phyloP scores from a whole-genome alignment of 2,329 filamentous ascomycete genomes.

The Chalaropsis thielavioides region DNA sequence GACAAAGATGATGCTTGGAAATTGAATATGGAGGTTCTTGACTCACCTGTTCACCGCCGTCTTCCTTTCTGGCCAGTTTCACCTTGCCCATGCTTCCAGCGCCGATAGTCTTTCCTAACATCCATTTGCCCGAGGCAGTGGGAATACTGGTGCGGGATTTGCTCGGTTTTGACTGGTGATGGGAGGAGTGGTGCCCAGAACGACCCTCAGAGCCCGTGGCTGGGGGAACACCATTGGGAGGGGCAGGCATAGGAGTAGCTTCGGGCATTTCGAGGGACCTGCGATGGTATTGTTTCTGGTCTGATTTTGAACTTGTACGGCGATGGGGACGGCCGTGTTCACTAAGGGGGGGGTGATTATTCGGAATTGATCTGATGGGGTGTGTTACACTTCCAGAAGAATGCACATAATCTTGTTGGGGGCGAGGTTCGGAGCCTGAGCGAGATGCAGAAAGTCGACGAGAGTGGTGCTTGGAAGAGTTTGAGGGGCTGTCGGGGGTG shows the following conservation, averaged over 20 bases:
- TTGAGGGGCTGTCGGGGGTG: neutral
- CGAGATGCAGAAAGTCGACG: slow-evolving; percentile 14
- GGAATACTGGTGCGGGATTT: slow-evolving; percentile 69
- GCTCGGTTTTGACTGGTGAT: slow-evolving; percentile 29
- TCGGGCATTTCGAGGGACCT: slow-evolving; percentile 15
- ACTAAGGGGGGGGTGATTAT: slow-evolving; percentile 15
- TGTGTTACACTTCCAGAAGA: slow-evolving; percentile 15
- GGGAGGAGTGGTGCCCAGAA: slow-evolving; percentile 12
- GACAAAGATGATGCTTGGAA: neutral
- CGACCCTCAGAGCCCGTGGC: slow-evolving; percentile 7
- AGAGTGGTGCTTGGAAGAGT: slow-evolving; percentile 10
- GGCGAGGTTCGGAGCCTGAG: slow-evolving; percentile 13
- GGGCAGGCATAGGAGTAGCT: neutral
- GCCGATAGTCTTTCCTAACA: slow-evolving; percentile 90
- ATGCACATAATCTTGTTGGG: slow-evolving; percentile 16
- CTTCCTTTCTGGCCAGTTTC: slow-evolving; percentile 81
- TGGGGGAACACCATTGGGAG: neutral
- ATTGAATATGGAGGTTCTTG: neutral
- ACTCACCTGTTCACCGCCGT: slow-evolving; percentile 76
- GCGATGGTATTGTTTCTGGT: slow-evolving; percentile 10
- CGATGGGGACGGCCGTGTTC: slow-evolving; percentile 18
- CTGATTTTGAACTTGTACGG: slow-evolving; percentile 14
- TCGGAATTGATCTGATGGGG: slow-evolving; percentile 10
- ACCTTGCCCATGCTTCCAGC: slow-evolving; percentile 99
- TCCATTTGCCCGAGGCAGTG: slow-evolving; percentile 82